Percentiles rank a stretch among this genome's conserved stretches.
phyloP scores from a whole-genome alignment of 306 rosid genomes.

The Pyrus communis region DNA sequence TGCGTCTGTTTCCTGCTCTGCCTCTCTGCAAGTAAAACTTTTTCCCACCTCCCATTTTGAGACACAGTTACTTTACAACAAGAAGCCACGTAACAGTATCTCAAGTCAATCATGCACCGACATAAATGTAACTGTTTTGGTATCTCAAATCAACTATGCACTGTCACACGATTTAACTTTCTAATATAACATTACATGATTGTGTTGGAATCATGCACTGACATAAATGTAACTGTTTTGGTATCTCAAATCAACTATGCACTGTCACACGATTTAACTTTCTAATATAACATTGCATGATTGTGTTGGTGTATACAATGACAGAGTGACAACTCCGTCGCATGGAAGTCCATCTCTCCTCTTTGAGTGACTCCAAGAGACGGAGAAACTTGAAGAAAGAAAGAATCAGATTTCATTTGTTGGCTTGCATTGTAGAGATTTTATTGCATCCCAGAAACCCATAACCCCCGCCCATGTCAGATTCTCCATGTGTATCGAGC shows the following conservation, averaged over 20 bases:
- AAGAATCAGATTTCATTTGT: background rate
- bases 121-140: no score
- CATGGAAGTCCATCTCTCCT: background rate
- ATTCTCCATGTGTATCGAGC: slow-evolving; percentile 37
- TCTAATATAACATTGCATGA: no score
- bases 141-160: no score
- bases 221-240: no score
- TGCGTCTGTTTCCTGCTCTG: background rate
- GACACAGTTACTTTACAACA: no score
- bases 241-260: no score
- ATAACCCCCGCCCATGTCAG: slow-evolving; percentile 46
- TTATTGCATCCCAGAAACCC: slow-evolving; percentile 28
- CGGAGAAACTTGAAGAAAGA: background rate
- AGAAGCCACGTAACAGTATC: no score
- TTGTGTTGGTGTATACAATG: no score
- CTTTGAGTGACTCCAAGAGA: background rate
- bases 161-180: no score
- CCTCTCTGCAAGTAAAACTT: background rate
- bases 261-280: no score
- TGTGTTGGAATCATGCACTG: no score
- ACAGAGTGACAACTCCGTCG: background rate
- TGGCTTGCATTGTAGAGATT: background rate
- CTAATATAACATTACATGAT: no score
- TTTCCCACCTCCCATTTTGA: background rate
- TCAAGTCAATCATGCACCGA: rapidly evolving